A percentile compares a stretch with the other conserved stretches of the same genome.
Conservation (phyloP, 805 yeast species). For the Myxozyma sirexii region DNA sequence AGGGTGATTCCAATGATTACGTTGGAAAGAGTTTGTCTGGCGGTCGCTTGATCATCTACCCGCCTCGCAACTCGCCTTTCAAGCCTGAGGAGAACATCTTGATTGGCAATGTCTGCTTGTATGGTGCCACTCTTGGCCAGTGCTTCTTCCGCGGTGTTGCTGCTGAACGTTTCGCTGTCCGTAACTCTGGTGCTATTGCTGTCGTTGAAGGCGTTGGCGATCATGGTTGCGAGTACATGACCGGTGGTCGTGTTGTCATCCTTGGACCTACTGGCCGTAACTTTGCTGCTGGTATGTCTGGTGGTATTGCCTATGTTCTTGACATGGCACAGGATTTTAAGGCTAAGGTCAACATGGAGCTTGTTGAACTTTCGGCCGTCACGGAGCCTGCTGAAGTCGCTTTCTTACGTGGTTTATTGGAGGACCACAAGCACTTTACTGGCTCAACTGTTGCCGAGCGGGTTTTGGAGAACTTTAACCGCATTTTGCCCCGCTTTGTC, state of each 20-base stretch:
- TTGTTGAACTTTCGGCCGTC: conserved; percentile 76
- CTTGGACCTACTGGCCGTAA: conserved; percentile 89
- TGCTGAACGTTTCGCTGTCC: conserved; percentile 96
- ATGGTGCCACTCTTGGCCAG: conserved; percentile 95
- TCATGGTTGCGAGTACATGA: conserved; percentile 99
- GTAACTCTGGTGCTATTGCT: conserved; percentile 97
- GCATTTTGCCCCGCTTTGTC: conserved; percentile 83
- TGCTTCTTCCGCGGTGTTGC: conserved; percentile 96
- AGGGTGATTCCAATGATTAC: conserved; percentile 97
- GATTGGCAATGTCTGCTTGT: conserved; percentile 95
- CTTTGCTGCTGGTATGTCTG: conserved; percentile 98
- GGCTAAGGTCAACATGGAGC: conserved; percentile 71
- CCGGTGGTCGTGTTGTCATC: conserved; percentile 97
- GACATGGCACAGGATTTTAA: conserved; percentile 90
- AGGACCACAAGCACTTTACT: conserved; percentile 94
- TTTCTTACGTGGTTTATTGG: conserved; percentile 86
- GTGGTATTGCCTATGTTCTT: conserved; percentile 96
- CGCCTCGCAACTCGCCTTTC: conserved; percentile 80
- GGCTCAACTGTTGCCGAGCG: conserved; percentile 86
- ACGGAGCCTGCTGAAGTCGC: conserved; percentile 92
- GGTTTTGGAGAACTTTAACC: conserved; percentile 82
- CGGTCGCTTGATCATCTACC: conserved; percentile 89
- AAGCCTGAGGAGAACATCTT: conserved; percentile 95
- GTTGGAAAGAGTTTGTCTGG: conserved; percentile 98
- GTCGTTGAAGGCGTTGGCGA: conserved; percentile 98